Percentiles rank a stretch among this genome's conserved stretches.
phyloP scores from a whole-genome alignment of 192 early-diverging fungal species.

The Gamsiella multidivaricata region DNA sequence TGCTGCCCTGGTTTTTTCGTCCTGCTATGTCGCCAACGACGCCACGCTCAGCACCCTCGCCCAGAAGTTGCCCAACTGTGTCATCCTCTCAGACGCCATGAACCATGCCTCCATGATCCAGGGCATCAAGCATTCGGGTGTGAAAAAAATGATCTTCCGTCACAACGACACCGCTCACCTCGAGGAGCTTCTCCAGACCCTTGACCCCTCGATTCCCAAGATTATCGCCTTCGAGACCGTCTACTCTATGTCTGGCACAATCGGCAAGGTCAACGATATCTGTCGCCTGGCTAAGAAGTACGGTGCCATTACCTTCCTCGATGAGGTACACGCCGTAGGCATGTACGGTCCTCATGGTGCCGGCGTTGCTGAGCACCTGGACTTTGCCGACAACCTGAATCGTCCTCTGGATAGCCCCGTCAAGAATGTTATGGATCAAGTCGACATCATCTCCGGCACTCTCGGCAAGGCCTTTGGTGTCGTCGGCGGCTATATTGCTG shows the following conservation, averaged over 20 bases:
- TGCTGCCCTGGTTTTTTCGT: constrained; percentile 93
- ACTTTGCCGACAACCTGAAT: constrained; percentile 75
- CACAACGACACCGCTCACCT: constrained; percentile 94
- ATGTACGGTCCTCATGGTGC: constrained; percentile 96
- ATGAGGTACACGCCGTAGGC: constrained; percentile 99
- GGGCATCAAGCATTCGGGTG: constrained; percentile 92
- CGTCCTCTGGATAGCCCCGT: constrained; percentile 56
- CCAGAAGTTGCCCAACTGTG: constrained; percentile 87
- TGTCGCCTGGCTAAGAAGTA: constrained; percentile 91
- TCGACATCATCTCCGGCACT: constrained; percentile 96
- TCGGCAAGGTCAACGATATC: constrained; percentile 93
- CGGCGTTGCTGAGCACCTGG: constrained; percentile 95
- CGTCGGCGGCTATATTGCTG: constrained; percentile 97
- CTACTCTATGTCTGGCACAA: constrained; percentile 97
- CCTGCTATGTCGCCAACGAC: constrained; percentile 98
- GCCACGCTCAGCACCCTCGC: constrained; percentile 93
- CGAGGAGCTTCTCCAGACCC: constrained; percentile 82
- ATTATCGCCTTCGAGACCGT: constrained; percentile 97
- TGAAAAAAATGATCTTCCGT: constrained; percentile 88
- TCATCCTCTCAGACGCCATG: constrained; percentile 93
- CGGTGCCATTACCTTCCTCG: constrained; percentile 95
- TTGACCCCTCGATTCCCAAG: constrained; percentile 89
- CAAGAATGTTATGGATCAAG: constrained; percentile 79
- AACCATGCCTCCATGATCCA: constrained; percentile 99
- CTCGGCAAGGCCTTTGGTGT: constrained; percentile 98